Percentiles rank a stretch among this genome's conserved stretches.
Evolutionary conservation across 2,329 filamentous ascomycete genomes (phyloP).

Genomic region (Karstenula rhodostoma): DNA sequence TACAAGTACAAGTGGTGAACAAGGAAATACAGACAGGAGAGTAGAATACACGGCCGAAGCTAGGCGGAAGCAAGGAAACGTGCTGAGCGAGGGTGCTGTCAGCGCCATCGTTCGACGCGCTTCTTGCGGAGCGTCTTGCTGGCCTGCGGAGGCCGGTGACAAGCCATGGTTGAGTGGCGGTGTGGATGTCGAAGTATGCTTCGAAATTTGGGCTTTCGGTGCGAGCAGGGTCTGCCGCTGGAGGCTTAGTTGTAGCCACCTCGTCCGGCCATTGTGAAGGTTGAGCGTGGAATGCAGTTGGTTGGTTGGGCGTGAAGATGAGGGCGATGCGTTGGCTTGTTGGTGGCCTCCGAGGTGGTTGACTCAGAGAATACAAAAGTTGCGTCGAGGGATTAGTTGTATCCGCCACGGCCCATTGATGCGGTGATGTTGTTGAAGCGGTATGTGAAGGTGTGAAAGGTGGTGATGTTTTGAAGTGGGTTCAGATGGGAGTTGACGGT

Average conservation of each 20-base stretch:
- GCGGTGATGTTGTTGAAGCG: constrained; percentile 14
- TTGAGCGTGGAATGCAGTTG: constrained; percentile 6
- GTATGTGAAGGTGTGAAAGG: constrained; percentile 13
- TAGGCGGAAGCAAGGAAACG: constrained; percentile 1
- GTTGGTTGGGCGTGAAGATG: constrained; percentile 8
- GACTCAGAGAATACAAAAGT: not conserved
- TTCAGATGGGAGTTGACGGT: constrained; percentile 8
- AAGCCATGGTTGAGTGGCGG: constrained; percentile 11
- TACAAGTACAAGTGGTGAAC: constrained; percentile 14
- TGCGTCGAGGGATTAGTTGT: constrained; percentile 30
- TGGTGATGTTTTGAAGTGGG: constrained; percentile 1
- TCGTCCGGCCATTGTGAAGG: constrained; percentile 18
- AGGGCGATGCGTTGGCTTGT: constrained; percentile 1
- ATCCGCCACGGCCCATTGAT: constrained; percentile 47
- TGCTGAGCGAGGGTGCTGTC: constrained; percentile 6
- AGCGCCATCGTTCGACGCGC: constrained; percentile 38
- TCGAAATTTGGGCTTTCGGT: constrained; percentile 19
- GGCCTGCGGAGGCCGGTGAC: constrained; percentile 20
- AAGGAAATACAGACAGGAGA: not conserved
- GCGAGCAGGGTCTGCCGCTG: constrained; percentile 23
- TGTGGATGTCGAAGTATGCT: constrained; percentile 13
- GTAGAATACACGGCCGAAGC: constrained; percentile 12
- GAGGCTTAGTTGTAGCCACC: constrained; percentile 30
- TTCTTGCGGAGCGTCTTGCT: constrained; percentile 37
- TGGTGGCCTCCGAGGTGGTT: constrained; percentile 6